These are phyloP conservation scores for Aspergillus biplanus DNA, from an alignment of 495 filamentous ascomycete species.

Conservation along the genomic window DNA sequence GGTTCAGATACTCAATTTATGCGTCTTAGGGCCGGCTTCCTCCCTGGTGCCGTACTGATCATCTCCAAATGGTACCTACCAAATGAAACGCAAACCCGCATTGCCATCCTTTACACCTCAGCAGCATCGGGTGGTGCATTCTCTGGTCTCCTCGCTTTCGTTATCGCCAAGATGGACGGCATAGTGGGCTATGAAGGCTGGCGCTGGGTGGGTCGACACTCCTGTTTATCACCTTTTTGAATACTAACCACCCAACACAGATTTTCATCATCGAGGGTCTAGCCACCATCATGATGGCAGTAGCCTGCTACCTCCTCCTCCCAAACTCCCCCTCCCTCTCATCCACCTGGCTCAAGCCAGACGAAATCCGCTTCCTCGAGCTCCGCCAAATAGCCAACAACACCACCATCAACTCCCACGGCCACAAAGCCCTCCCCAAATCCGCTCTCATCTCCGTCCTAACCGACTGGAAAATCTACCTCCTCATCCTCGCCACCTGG, in stretches of 20 bases:
- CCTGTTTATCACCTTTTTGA: not conserved
- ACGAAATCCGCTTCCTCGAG: slow-evolving; percentile 28
- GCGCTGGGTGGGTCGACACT: slow-evolving; percentile 48
- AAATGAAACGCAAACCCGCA: slow-evolving; percentile 64
- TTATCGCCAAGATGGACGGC: slow-evolving; percentile 65
- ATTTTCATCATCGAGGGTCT: slow-evolving; percentile 68
- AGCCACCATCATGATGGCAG: slow-evolving; percentile 44
- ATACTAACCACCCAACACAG: slow-evolving; percentile 24
- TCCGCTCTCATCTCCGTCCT: slow-evolving; percentile 16
- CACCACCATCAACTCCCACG: slow-evolving; percentile 10
- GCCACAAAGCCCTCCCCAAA: slow-evolving; percentile 15
- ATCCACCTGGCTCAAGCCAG: slow-evolving; percentile 22
- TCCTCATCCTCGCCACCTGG: slow-evolving; percentile 38
- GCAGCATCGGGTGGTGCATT: slow-evolving; percentile 66
- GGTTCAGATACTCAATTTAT: not conserved
- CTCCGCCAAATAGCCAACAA: slow-evolving; percentile 15
- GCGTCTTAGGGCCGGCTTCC: slow-evolving; percentile 49
- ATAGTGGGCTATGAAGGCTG: slow-evolving; percentile 61
- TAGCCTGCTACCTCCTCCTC: slow-evolving; percentile 25
- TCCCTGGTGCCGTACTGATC: slow-evolving; percentile 70
- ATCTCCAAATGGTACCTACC: slow-evolving; percentile 71
- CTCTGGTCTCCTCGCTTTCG: slow-evolving; percentile 65
- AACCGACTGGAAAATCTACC: slow-evolving; percentile 26
- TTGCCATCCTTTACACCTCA: slow-evolving; percentile 68
- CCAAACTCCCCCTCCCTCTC: slow-evolving; percentile 26